Evolutionary conservation across 139 green algal species (phyloP), one percentile per base, ranked within the genome.

Genomic region (Auxenochlorella pyrenoidosa): DNA sequence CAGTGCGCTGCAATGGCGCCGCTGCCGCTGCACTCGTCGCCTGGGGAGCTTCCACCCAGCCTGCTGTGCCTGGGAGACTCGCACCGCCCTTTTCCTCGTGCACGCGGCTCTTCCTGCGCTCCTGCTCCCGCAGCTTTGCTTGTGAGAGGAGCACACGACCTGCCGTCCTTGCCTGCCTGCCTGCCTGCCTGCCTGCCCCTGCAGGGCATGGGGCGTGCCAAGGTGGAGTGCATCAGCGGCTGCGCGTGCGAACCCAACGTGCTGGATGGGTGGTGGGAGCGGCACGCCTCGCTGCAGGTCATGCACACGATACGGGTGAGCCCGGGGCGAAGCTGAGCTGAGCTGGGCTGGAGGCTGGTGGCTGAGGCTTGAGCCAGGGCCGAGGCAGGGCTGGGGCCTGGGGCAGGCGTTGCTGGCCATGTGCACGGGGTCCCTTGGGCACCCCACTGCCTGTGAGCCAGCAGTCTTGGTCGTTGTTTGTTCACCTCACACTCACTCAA

Each of bases 281-380:
- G 66, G 43, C 66, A 79, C 66, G 82, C 82, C 19, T 79, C 66
- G 19, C 82, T 86, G 43, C 82, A 86, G 66, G 82, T 86, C 82
- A 86, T 86, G 82, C 82, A 86, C 66, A 79, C 82, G 21, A 75
- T 86, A 47, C 44, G 54, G 80, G 80, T 85, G 80, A 73, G 79
- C 5, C 5, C 15, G 18, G 54, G 54, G 54, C 47, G n/a, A n/a
- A n/a, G n/a, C n/a, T n/a, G n/a, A n/a, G n/a, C n/a, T n/a, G n/a
- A n/a, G n/a, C n/a, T n/a, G n/a, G n/a, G n/a, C n/a, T n/a, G n/a
- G n/a, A n/a, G n/a, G n/a, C n/a, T n/a, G n/a, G n/a, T n/a, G n/a
- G n/a, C n/a, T n/a, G n/a, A n/a, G n/a, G n/a, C n/a, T n/a, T n/a
- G n/a, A n/a, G n/a, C n/a, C 12, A 18, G 47, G 19, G 41, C 10